These are phyloP conservation scores for Salix brachista DNA, from an alignment of 345 rosid genomes.

Conservation along the genomic window DNA sequence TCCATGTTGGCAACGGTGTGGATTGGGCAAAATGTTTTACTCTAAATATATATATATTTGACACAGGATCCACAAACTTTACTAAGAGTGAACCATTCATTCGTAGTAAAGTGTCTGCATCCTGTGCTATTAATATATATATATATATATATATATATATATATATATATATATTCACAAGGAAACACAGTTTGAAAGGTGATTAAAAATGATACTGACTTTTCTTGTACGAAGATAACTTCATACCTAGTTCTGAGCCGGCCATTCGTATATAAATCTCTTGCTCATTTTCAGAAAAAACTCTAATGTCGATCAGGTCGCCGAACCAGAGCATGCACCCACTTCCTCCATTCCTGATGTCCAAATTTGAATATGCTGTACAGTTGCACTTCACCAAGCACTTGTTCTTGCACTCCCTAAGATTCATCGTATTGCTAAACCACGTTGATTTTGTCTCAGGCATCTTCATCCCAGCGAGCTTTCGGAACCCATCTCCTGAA, in stretches of 20 bases:
- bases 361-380: neutral
- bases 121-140: no score
- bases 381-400: neutral
- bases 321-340: constrained; percentile 3
- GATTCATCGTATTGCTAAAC: neutral
- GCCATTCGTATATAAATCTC: neutral
- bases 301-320: constrained; percentile 4
- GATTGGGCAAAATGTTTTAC: no score
- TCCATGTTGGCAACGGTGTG: no score
- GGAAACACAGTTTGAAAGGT: no score
- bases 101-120: no score
- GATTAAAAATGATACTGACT: neutral
- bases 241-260: no score
- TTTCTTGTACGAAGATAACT: neutral
- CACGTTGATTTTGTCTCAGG: neutral
- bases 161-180: no score
- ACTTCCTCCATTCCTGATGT: neutral
- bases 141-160: no score
- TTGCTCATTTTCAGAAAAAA: neutral
- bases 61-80: no score
- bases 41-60: no score
- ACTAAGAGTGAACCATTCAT: no score
- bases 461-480: neutral
- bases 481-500: neutral
- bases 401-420: neutral